Evolutionary conservation across 306 rosid species (phyloP).

Genomic region (Rosa lucieae): DNA sequence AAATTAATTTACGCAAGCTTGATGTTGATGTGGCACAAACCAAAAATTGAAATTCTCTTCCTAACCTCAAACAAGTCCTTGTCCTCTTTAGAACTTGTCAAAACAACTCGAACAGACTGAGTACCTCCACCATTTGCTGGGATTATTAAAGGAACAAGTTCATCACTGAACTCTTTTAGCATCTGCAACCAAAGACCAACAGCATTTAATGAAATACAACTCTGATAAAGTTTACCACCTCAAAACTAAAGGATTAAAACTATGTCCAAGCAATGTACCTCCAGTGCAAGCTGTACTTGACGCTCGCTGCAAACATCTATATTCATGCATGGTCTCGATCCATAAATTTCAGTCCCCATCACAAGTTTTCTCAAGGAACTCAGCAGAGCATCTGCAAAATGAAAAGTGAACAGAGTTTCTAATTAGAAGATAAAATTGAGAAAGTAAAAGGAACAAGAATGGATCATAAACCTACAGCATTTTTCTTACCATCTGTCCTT

Average conservation of each 20-base stretch:
- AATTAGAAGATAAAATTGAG: conserved; percentile 5
- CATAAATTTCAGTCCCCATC: conserved; percentile 50
- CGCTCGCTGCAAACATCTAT: conserved; percentile 83
- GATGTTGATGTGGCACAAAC: conserved; percentile 4
- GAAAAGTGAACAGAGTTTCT: background rate
- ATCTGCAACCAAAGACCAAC: conserved; percentile 45
- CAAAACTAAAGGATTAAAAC: conserved; percentile 16
- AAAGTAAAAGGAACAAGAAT: background rate
- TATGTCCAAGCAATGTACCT: conserved; percentile 47
- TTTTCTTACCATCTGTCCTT: conserved; percentile 54
- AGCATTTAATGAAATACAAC: background rate
- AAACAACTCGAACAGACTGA: conserved; percentile 56
- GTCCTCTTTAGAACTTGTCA: conserved; percentile 71
- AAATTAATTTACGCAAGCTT: conserved; percentile 11
- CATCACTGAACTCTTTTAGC: conserved; percentile 58
- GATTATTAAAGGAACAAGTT: conserved; percentile 59
- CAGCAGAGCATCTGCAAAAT: conserved; percentile 61
- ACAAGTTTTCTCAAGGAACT: conserved; percentile 58
- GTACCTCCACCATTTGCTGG: conserved; percentile 57
- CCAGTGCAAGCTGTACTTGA: conserved; percentile 69
- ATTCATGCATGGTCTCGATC: conserved; percentile 67
- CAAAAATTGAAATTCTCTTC: conserved; percentile 7
- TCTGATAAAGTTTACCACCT: conserved; percentile 7
- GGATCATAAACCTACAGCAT: conserved; percentile 4
- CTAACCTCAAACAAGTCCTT: conserved; percentile 69